Evolutionary conservation across 306 rosid genomes (phyloP).

Genomic region (Casuarina glauca): DNA sequence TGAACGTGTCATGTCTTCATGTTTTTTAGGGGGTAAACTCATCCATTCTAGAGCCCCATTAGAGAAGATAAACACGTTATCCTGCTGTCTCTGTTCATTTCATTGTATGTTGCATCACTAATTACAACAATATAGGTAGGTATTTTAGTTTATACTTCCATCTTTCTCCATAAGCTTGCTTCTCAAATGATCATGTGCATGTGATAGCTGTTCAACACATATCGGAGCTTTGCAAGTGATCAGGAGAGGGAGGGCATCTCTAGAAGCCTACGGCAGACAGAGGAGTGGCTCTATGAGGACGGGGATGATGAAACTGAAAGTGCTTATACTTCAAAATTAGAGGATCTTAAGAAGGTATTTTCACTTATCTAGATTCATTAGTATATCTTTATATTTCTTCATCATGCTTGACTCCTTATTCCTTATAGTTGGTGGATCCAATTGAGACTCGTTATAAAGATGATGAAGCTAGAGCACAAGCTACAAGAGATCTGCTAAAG

Average conservation of each 20-base stretch:
- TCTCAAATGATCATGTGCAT: slow-evolving; percentile 32
- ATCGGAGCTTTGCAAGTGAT: slow-evolving; percentile 77
- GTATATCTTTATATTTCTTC: slow-evolving; percentile 10
- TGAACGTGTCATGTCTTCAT: not conserved
- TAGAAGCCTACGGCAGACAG: slow-evolving; percentile 77
- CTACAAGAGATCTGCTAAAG: slow-evolving; percentile 42
- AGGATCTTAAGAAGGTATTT: slow-evolving; percentile 71
- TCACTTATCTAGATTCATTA: slow-evolving; percentile 20
- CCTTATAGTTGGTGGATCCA: slow-evolving; percentile 68
- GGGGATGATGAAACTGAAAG: slow-evolving; percentile 84
- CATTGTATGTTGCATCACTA: not conserved
- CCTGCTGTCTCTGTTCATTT: slow-evolving; percentile 16
- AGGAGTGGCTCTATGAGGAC: slow-evolving; percentile 90
- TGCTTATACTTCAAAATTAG: slow-evolving; percentile 71
- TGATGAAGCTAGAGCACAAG: slow-evolving; percentile 67
- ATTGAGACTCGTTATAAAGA: slow-evolving; percentile 66
- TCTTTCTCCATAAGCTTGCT: slow-evolving; percentile 17
- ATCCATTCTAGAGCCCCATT: slow-evolving; percentile 7
- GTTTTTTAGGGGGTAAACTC: slow-evolving; percentile 9
- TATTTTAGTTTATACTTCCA: slow-evolving; percentile 18
- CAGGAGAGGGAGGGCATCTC: slow-evolving; percentile 70
- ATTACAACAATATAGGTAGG: slow-evolving; percentile 14
- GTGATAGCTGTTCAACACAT: slow-evolving; percentile 76
- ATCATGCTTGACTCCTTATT: slow-evolving; percentile 21
- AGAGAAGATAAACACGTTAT: not conserved